Conservation (phyloP, 176 grass and related monocot genomes). For the Phoenix roebelenii region DNA sequence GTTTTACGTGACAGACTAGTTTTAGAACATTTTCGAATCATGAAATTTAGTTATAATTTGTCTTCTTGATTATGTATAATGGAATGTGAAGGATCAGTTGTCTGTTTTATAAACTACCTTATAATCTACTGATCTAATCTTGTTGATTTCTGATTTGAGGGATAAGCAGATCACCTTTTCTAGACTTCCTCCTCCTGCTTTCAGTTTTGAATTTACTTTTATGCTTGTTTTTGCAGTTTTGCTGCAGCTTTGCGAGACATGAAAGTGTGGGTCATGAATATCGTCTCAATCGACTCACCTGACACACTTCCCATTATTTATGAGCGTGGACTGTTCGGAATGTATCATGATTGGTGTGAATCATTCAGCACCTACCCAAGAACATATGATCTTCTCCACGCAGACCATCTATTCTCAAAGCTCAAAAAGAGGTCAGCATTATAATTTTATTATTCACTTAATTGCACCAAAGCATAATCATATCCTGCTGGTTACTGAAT, state of each 20-base stretch:
- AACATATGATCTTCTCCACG: constrained; percentile 88
- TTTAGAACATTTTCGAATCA: no score
- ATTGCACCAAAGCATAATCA: not conserved
- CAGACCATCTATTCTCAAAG: constrained; percentile 93
- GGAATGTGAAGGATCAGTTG: no score
- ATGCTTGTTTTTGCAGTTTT: constrained; percentile 47
- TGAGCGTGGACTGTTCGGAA: constrained; percentile 96
- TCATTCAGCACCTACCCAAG: constrained; percentile 98
- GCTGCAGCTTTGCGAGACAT: constrained; percentile 73
- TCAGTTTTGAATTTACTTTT: not conserved
- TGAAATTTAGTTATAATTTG: no score
- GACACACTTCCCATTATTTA: constrained; percentile 97
- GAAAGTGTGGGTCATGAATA: constrained; percentile 97
- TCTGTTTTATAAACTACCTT: no score
- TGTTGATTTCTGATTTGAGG: no score
- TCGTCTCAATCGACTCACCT: constrained; percentile 78
- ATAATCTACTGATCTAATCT: no score
- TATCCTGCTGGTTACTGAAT: no score
- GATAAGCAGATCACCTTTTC: not conserved
- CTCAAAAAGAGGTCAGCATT: constrained; percentile 59
- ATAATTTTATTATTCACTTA: constrained; percentile 1
- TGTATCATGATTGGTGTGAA: constrained; percentile 99
- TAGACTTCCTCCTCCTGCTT: constrained; percentile 3
- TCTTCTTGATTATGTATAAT: no score
- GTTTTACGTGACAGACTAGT: no score